Conservation (phyloP, 768 basidiomycete genomes). For the Lactarius psammicola region DNA sequence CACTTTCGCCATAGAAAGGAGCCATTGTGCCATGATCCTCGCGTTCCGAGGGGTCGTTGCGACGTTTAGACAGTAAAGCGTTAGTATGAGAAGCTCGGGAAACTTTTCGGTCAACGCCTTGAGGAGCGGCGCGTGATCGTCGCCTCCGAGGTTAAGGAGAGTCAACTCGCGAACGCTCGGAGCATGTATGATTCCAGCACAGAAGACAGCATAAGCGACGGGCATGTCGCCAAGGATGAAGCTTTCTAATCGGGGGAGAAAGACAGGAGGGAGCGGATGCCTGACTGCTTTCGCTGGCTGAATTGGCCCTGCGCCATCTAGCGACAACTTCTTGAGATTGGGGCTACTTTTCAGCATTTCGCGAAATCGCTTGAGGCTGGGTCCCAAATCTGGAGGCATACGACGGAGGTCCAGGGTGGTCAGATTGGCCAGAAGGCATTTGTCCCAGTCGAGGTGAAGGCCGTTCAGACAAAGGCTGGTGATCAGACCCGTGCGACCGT, state of each 20-base stretch:
- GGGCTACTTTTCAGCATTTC: conserved; percentile 43
- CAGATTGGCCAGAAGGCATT: conserved; percentile 50
- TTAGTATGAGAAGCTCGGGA: conserved; percentile 53
- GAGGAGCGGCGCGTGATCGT: conserved; percentile 53
- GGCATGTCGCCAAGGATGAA: conserved; percentile 59
- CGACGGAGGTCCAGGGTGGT: conserved; percentile 63
- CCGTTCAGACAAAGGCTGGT: conserved; percentile 55
- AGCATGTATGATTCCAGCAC: conserved; percentile 51
- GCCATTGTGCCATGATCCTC: conserved; percentile 45
- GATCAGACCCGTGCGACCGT: conserved; percentile 46
- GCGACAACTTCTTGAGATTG: conserved; percentile 52
- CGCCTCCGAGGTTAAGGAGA: conserved; percentile 51
- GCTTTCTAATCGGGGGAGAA: conserved; percentile 48
- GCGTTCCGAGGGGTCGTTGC: conserved; percentile 32
- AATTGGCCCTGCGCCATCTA: conserved; percentile 62
- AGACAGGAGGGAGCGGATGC: conserved; percentile 39
- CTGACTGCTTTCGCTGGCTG: conserved; percentile 32
- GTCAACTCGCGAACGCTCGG: conserved; percentile 59
- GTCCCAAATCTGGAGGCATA: conserved; percentile 52
- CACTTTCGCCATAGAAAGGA: conserved; percentile 58
- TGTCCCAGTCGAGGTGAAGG: conserved; percentile 59
- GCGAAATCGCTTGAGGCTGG: conserved; percentile 50
- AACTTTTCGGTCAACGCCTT: conserved; percentile 46
- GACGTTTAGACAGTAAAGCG: conserved; percentile 48
- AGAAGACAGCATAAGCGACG: conserved; percentile 46